A percentile compares a stretch with the other conserved stretches of the same genome.
Evolutionary conservation across 495 filamentous ascomycete genomes (phyloP).

Genomic region (Chaetomidium leptoderma): DNA sequence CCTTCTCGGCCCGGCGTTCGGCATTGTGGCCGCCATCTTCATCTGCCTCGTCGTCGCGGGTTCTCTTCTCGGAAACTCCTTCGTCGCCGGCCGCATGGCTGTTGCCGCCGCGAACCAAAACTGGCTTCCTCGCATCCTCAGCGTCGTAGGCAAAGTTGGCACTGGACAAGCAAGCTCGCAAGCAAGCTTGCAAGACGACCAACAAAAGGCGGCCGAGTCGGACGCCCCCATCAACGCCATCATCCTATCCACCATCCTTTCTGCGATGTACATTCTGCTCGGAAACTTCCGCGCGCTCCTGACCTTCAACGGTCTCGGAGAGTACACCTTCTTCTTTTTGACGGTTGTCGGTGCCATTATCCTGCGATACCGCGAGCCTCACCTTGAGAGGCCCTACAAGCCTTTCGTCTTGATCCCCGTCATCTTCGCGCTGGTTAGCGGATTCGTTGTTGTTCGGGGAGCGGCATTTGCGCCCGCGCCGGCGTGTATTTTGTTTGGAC

Average conservation of each 20-base stretch:
- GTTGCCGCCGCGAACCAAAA: conserved; percentile 51
- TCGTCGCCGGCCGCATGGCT: conserved; percentile 54
- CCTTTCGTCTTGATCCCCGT: conserved; percentile 44
- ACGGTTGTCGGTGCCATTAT: conserved; percentile 51
- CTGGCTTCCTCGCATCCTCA: conserved; percentile 48
- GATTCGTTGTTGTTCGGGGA: conserved; percentile 51
- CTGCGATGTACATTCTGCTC: conserved; percentile 51
- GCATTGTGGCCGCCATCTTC: conserved; percentile 44
- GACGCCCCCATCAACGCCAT: conserved; percentile 52
- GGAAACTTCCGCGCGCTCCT: conserved; percentile 54
- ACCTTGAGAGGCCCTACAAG: conserved; percentile 45
- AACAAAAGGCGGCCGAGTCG: conserved; percentile 21
- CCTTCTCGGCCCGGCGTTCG: conserved; percentile 46
- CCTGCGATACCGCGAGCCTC: conserved; percentile 48
- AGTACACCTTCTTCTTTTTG: conserved; percentile 57
- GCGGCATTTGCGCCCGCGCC: conserved; percentile 50
- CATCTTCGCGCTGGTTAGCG: conserved; percentile 49
- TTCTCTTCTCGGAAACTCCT: conserved; percentile 53
- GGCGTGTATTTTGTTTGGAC: conserved; percentile 41
- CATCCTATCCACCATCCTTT: conserved; percentile 44
- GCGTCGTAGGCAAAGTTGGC: conserved; percentile 39
- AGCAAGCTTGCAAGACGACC: background rate
- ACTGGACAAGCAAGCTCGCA: background rate
- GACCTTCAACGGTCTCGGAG: conserved; percentile 54
- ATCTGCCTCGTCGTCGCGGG: conserved; percentile 53